Conservation (phyloP, 2,329 filamentous ascomycete genomes). For the Fusarium ramigenum region DNA sequence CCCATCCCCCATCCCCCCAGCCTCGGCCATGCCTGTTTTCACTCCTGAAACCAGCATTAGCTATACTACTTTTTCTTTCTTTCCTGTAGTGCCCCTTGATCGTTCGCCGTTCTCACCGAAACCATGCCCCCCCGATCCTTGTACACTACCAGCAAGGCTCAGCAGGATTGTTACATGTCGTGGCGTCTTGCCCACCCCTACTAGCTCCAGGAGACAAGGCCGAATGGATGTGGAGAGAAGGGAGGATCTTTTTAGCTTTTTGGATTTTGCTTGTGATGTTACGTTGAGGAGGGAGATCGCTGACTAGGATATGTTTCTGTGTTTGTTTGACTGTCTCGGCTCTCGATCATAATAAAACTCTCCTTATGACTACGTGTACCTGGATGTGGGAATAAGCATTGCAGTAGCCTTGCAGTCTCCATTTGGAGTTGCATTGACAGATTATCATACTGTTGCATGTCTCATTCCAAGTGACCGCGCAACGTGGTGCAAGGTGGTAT, state of each 20-base stretch:
- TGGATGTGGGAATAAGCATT: not conserved
- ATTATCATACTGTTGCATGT: slow-evolving; percentile 20
- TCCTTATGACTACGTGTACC: not conserved
- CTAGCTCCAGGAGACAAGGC: slow-evolving; percentile 16
- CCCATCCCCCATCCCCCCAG: not conserved
- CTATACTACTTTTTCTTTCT: not conserved
- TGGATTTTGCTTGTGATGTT: not conserved
- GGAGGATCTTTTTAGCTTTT: not conserved
- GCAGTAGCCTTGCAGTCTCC: not conserved
- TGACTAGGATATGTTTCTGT: not conserved
- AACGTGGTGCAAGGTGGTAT: slow-evolving; percentile 3
- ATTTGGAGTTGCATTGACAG: slow-evolving; percentile 6
- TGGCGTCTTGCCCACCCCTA: slow-evolving; percentile 8
- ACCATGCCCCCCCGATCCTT: slow-evolving; percentile 7
- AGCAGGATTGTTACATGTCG: slow-evolving; percentile 24
- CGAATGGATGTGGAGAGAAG: slow-evolving; percentile 11
- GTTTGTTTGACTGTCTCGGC: not conserved
- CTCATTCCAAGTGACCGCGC: slow-evolving; percentile 4
- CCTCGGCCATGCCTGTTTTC: not conserved
- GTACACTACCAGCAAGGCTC: not conserved
- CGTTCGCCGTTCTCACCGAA: slow-evolving; percentile 12
- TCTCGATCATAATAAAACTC: not conserved
- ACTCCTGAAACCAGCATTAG: slow-evolving; percentile 28
- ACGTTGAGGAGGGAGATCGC: not conserved
- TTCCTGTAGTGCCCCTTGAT: not conserved